Evolutionary conservation across 179 eudicot species (phyloP).

Genomic region (Patellifolia procumbens): DNA sequence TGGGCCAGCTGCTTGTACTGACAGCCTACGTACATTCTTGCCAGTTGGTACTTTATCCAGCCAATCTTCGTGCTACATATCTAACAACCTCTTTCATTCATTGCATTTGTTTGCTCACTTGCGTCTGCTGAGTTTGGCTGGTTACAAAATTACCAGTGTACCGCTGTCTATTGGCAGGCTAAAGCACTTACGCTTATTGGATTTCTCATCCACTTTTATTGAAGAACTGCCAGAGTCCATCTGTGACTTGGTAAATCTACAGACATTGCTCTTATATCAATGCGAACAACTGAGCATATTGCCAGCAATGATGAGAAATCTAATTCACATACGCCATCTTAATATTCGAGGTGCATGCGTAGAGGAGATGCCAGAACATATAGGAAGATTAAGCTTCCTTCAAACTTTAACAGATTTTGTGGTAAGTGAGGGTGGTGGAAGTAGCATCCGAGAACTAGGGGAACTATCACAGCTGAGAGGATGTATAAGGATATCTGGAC

Average conservation of each 20-base stretch:
- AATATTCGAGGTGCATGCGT: background rate
- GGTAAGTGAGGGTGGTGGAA: background rate
- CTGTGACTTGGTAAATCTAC: constrained; percentile 5
- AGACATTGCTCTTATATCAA: background rate
- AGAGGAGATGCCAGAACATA: background rate
- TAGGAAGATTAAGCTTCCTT: background rate
- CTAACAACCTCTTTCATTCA: background rate
- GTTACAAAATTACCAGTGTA: background rate
- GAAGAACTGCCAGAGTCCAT: background rate
- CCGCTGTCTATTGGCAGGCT: constrained; percentile 6
- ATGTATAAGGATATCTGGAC: background rate
- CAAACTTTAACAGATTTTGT: constrained; percentile 16
- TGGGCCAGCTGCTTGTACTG: background rate
- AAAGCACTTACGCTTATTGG: constrained; percentile 6
- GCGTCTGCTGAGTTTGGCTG: constrained; percentile 1
- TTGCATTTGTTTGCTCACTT: background rate
- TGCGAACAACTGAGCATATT: background rate
- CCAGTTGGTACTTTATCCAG: background rate
- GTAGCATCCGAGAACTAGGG: constrained; percentile 3
- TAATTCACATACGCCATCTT: constrained; percentile 5
- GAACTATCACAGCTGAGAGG: background rate
- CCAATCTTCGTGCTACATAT: background rate
- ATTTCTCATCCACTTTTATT: constrained; percentile 2
- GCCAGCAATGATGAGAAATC: background rate
- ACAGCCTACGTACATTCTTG: constrained; percentile 3